These are phyloP conservation scores for Starmerella stellata DNA, from an alignment of 805 yeast species.

Conservation along the genomic window DNA sequence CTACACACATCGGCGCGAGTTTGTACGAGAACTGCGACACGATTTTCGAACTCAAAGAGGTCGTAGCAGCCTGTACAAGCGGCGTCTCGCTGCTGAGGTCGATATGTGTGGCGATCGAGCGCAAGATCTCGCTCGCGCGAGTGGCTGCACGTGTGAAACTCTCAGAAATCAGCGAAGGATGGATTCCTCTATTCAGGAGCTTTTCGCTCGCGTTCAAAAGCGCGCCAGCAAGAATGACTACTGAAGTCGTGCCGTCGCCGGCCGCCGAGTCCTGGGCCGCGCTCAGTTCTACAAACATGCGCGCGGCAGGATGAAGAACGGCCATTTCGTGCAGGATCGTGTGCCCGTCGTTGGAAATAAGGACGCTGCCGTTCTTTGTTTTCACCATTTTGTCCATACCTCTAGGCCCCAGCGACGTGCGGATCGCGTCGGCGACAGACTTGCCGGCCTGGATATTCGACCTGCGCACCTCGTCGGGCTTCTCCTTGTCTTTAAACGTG, in stretches of 20 bases:
- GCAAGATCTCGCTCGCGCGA: slow-evolving; percentile 61
- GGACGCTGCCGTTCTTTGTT: slow-evolving; percentile 78
- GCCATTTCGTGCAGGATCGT: slow-evolving; percentile 96
- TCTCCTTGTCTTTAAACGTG: slow-evolving; percentile 79
- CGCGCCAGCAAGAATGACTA: slow-evolving; percentile 89
- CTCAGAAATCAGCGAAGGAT: slow-evolving; percentile 89
- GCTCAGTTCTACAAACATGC: slow-evolving; percentile 91
- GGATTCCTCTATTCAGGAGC: slow-evolving; percentile 69
- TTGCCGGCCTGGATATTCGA: slow-evolving; percentile 80
- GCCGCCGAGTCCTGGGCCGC: slow-evolving; percentile 98
- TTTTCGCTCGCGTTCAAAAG: slow-evolving; percentile 87
- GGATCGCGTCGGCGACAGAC: slow-evolving; percentile 86
- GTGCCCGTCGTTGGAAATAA: slow-evolving; percentile 95
- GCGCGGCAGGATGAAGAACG: slow-evolving; percentile 94
- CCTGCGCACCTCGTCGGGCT: slow-evolving; percentile 85
- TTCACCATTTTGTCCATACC: slow-evolving; percentile 98
- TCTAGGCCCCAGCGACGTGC: slow-evolving; percentile 93
- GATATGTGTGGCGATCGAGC: slow-evolving; percentile 70
- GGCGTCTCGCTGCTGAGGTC: slow-evolving; percentile 67
- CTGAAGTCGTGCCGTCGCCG: slow-evolving; percentile 99
- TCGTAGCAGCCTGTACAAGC: slow-evolving; percentile 77
- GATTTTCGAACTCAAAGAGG: slow-evolving; percentile 85
- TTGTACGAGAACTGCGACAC: slow-evolving; percentile 79
- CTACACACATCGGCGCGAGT: slow-evolving; percentile 86
- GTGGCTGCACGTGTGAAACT: slow-evolving; percentile 76